Percentiles rank a stretch among this genome's conserved stretches.
These are phyloP conservation scores for Ramularia endophylla DNA, from an alignment of 2,329 filamentous ascomycete genomes.

Conservation along the genomic window DNA sequence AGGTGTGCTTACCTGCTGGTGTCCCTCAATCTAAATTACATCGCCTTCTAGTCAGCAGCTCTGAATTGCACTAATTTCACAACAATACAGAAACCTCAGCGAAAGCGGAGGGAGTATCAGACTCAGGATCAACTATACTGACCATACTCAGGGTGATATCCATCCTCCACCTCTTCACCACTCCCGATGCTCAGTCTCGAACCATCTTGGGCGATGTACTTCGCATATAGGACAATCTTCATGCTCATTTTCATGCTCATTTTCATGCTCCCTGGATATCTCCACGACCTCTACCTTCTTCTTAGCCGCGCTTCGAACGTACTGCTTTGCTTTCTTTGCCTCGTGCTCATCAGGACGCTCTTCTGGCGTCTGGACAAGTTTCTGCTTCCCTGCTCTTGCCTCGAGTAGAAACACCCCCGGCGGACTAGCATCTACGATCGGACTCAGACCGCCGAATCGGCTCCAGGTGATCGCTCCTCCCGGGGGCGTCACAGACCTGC, in stretches of 20 bases:
- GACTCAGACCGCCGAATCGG: conserved; percentile 22
- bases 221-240: conserved; percentile 23
- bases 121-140: too few species aligned
- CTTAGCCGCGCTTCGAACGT: background rate
- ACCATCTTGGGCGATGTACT: conserved; percentile 20
- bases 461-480: conserved; percentile 5
- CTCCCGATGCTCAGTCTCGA: conserved; percentile 11
- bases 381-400: conserved; percentile 2
- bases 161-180: too few species aligned
- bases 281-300: conserved; percentile 8
- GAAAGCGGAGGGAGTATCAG: too few species aligned
- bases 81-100: too few species aligned
- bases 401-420: conserved; percentile 10
- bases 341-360: background rate
- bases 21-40: too few species aligned
- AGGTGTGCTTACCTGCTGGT: too few species aligned
- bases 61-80: too few species aligned
- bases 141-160: too few species aligned
- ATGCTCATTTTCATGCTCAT: conserved; percentile 20
- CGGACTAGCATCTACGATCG: conserved; percentile 28
- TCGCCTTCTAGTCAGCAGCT: too few species aligned
- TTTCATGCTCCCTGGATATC: conserved; percentile 16
- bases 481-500: background rate
- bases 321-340: conserved; percentile 2
- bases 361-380: background rate